Percentiles rank a stretch among this genome's conserved stretches.
phyloP scores from a whole-genome alignment of 2,329 filamentous ascomycete genomes.

The Diaporthe citriasiana region DNA sequence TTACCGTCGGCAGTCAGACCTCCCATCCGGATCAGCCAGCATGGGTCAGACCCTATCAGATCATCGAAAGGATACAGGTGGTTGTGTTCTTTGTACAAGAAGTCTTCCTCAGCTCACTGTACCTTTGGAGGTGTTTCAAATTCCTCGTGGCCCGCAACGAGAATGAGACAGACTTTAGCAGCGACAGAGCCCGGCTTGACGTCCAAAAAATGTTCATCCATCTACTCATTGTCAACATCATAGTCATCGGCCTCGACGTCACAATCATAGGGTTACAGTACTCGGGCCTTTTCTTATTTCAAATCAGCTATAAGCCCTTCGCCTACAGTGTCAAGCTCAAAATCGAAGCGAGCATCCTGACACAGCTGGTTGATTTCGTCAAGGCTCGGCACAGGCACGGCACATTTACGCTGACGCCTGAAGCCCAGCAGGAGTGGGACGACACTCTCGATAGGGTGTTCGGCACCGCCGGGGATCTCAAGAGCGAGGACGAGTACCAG shows the following conservation, averaged over 20 bases:
- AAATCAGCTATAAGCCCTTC: slow-evolving; percentile 57
- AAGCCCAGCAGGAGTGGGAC: slow-evolving; percentile 36
- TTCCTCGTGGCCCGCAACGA: slow-evolving; percentile 56
- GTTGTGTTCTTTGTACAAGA: slow-evolving; percentile 62
- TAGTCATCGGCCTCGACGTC: slow-evolving; percentile 58
- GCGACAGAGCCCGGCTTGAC: not conserved
- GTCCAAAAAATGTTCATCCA: slow-evolving; percentile 29
- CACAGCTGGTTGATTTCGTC: slow-evolving; percentile 50
- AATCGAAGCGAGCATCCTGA: slow-evolving; percentile 69
- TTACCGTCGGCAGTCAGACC: slow-evolving; percentile 47
- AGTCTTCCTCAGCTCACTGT: slow-evolving; percentile 60
- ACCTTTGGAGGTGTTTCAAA: slow-evolving; percentile 66
- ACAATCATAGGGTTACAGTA: slow-evolving; percentile 57
- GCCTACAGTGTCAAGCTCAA: slow-evolving; percentile 64
- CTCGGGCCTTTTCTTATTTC: slow-evolving; percentile 56
- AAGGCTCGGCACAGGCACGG: slow-evolving; percentile 7
- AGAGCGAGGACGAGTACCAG: slow-evolving; percentile 10
- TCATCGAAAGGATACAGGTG: slow-evolving; percentile 54
- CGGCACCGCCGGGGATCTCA: not conserved
- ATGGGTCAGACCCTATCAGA: slow-evolving; percentile 43
- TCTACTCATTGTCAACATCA: slow-evolving; percentile 59
- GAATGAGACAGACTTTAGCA: slow-evolving; percentile 47
- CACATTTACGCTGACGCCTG: slow-evolving; percentile 18
- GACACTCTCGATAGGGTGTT: slow-evolving; percentile 22
- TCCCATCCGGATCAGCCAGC: not conserved